A percentile compares a stretch with the other conserved stretches of the same genome.
Conservation (phyloP, 1,139 yeast genomes). For the Kurtzmaniella quercitrusa region DNA sequence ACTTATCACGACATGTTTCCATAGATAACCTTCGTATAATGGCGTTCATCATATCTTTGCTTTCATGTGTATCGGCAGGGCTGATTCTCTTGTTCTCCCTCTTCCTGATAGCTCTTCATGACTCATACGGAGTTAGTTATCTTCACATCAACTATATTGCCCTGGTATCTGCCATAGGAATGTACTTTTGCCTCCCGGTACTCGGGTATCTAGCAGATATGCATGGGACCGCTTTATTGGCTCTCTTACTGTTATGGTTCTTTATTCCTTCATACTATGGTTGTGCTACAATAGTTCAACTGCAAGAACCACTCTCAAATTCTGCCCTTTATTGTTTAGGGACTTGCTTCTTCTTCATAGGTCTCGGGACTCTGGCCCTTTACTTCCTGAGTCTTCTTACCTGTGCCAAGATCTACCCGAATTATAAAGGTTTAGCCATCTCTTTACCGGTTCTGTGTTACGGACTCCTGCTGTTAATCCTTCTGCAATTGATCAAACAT, state of each 20-base stretch:
- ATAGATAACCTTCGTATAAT: conserved; percentile 23
- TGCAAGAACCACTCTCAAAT: not conserved
- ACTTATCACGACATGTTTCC: conserved; percentile 21
- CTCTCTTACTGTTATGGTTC: conserved; percentile 56
- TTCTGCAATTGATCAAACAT: conserved; percentile 51
- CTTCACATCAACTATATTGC: conserved; percentile 75
- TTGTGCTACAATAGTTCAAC: conserved; percentile 18
- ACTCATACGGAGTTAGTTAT: conserved; percentile 55
- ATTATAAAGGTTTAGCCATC: conserved; percentile 72
- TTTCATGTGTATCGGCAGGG: conserved; percentile 73
- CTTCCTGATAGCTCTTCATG: conserved; percentile 68
- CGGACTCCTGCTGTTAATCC: conserved; percentile 72
- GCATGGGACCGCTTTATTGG: conserved; percentile 76
- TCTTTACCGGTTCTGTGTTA: conserved; percentile 85
- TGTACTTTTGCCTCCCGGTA: conserved; percentile 79
- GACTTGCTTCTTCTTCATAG: conserved; percentile 49
- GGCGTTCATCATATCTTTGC: conserved; percentile 36
- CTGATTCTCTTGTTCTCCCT: conserved; percentile 78
- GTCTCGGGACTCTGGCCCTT: conserved; percentile 76
- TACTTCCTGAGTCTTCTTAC: conserved; percentile 76
- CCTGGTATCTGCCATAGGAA: conserved; percentile 71
- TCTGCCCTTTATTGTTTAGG: conserved; percentile 9
- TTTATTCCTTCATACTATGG: conserved; percentile 72
- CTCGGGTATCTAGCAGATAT: conserved; percentile 81
- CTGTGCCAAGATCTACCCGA: conserved; percentile 79